A percentile compares a stretch with the other conserved stretches of the same genome.
phyloP scores from a whole-genome alignment of 768 basidiomycete species.

The Exidia glandulosa region DNA sequence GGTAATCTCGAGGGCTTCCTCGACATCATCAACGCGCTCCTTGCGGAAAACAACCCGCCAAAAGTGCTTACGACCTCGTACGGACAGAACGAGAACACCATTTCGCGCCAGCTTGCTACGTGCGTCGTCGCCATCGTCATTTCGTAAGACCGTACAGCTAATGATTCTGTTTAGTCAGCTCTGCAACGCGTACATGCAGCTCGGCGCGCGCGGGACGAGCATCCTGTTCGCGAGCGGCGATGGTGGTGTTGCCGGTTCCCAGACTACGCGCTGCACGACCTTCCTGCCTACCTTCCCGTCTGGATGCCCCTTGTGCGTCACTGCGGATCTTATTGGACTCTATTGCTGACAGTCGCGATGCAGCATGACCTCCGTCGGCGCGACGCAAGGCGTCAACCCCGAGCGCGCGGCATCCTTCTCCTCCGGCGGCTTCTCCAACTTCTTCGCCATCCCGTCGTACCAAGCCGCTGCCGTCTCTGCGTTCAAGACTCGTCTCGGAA shows the following conservation, averaged over 20 bases:
- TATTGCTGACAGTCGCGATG: background rate
- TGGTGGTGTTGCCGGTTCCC: slow-evolving; percentile 10
- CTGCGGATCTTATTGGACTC: background rate
- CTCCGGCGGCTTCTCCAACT: slow-evolving; percentile 27
- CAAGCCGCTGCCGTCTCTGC: slow-evolving; percentile 19
- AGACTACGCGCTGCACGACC: slow-evolving; percentile 6
- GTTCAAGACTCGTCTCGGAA: slow-evolving; percentile 10
- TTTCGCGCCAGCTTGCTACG: slow-evolving; percentile 11
- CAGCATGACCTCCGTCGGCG: slow-evolving; percentile 9
- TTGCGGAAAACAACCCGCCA: background rate
- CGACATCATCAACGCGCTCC: slow-evolving; percentile 16
- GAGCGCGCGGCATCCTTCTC: slow-evolving; percentile 10
- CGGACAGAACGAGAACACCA: slow-evolving; percentile 16
- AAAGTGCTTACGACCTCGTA: slow-evolving; percentile 15
- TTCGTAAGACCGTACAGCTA: background rate
- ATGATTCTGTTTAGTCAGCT: slow-evolving; percentile 8
- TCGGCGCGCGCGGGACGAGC: slow-evolving; percentile 13
- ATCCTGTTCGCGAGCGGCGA: slow-evolving; percentile 11
- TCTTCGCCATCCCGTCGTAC: slow-evolving; percentile 31
- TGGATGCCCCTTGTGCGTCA: slow-evolving; percentile 8
- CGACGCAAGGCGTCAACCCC: slow-evolving; percentile 5
- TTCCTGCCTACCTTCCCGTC: slow-evolving; percentile 12
- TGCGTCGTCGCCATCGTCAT: background rate
- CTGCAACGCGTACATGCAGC: slow-evolving; percentile 18
- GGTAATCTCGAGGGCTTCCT: slow-evolving; percentile 15